Conservation (phyloP, 2,329 filamentous ascomycete species). For the Phialophora macrospora region DNA sequence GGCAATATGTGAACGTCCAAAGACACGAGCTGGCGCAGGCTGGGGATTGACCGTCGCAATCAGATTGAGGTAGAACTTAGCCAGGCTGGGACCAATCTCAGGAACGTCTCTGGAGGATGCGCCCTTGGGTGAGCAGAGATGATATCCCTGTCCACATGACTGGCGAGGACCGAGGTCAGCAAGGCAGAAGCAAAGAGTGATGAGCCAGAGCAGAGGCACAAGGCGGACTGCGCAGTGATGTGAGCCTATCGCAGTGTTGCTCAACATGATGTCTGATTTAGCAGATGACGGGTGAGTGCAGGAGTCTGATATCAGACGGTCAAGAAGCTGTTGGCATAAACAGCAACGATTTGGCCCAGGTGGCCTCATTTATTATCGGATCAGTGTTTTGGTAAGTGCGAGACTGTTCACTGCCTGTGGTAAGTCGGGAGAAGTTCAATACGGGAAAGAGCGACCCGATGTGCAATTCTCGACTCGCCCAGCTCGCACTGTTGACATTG, state of each 20-base stretch:
- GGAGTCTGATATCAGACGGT: neutral
- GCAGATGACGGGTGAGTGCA: neutral
- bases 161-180: conserved; percentile 25
- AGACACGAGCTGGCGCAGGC: conserved; percentile 10
- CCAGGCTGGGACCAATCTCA: conserved; percentile 42
- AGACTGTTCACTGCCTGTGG: neutral
- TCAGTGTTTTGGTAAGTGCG: neutral
- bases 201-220: conserved; percentile 17
- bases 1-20: neutral
- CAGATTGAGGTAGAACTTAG: conserved; percentile 43
- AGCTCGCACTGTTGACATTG: neutral
- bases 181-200: conserved; percentile 14
- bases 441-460: neutral
- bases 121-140: conserved; percentile 43
- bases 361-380: neutral
- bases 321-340: neutral
- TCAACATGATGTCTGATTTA: neutral
- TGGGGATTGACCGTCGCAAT: conserved; percentile 39
- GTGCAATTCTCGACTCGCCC: neutral
- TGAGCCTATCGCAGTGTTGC: neutral
- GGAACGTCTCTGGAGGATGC: conserved; percentile 40
- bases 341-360: neutral
- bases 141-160: conserved; percentile 41
- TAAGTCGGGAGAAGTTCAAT: neutral
- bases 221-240: neutral